These are phyloP conservation scores for Glutinoglossum americanum DNA, from an alignment of 495 filamentous ascomycete genomes.

Conservation along the genomic window DNA sequence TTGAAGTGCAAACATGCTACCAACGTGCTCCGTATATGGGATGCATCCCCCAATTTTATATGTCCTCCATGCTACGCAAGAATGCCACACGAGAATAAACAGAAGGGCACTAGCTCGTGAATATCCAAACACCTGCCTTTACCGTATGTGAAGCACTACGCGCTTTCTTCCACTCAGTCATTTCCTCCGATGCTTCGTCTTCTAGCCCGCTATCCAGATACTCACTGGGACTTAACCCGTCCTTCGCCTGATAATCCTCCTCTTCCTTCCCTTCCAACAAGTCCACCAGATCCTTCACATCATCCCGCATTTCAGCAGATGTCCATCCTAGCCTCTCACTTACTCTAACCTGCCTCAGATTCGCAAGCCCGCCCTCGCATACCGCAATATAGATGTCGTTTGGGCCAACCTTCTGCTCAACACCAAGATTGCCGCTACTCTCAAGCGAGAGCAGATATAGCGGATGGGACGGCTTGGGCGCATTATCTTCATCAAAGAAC, in stretches of 20 bases:
- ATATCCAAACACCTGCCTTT: background rate
- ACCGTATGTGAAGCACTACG: background rate
- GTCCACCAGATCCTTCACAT: slow-evolving; percentile 19
- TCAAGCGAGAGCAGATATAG: slow-evolving; percentile 18
- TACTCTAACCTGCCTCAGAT: slow-evolving; percentile 18
- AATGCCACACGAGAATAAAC: background rate
- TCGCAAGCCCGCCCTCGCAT: slow-evolving; percentile 14
- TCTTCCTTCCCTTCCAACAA: slow-evolving; percentile 16
- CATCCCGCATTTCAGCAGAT: background rate
- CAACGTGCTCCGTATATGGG: too few relatives aligned
- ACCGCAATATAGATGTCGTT: slow-evolving; percentile 18
- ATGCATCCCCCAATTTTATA: too few relatives aligned
- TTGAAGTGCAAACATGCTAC: too few relatives aligned
- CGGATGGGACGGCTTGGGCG: slow-evolving; percentile 12
- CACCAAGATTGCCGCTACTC: slow-evolving; percentile 12
- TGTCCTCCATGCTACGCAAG: too few relatives aligned
- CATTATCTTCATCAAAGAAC: slow-evolving; percentile 16
- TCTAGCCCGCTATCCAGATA: background rate
- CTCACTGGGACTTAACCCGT: background rate
- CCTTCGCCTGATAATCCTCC: background rate
- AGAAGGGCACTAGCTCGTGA: background rate
- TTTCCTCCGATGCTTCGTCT: background rate
- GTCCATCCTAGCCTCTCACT: slow-evolving; percentile 17
- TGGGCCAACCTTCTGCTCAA: slow-evolving; percentile 15
- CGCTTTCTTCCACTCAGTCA: background rate